Evolutionary conservation across 345 rosid species (phyloP).

Genomic region (Citrus inodora): DNA sequence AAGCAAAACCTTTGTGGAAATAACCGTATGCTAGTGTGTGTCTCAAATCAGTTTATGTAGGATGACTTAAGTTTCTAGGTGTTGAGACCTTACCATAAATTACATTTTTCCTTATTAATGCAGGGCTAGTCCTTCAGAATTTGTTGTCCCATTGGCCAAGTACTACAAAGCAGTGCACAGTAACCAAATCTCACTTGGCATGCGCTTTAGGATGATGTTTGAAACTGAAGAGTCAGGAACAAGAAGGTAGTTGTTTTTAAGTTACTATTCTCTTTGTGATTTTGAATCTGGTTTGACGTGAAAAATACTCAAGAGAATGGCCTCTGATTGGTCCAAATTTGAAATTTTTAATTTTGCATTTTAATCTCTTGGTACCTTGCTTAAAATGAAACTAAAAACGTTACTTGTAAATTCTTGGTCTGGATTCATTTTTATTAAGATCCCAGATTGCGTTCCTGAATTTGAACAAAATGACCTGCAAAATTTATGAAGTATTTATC

Average conservation of each 20-base stretch:
- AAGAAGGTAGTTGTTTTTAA: constrained; percentile 41
- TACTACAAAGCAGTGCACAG: constrained; percentile 75
- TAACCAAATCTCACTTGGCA: constrained; percentile 78
- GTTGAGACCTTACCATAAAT: background rate
- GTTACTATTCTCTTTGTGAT: background rate
- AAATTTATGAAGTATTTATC: background rate
- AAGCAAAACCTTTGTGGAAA: background rate
- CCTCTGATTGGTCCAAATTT: background rate
- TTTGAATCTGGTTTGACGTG: background rate
- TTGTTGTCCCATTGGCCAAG: constrained; percentile 91
- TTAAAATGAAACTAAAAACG: background rate
- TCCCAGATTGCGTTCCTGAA: background rate
- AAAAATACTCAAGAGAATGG: background rate
- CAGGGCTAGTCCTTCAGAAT: constrained; percentile 94
- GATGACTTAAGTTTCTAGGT: background rate
- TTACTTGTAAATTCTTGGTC: background rate
- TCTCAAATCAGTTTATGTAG: background rate
- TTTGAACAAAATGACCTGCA: background rate
- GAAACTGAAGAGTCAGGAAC: constrained; percentile 96
- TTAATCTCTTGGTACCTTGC: background rate
- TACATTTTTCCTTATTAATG: background rate
- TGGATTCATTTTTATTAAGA: background rate
- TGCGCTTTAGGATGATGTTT: constrained; percentile 97
- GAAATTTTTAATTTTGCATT: background rate
- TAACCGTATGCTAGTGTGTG: background rate